Base-by-base conservation (phyloP, 805 yeast species). In the Sugiyamaella smithiae region DNA sequence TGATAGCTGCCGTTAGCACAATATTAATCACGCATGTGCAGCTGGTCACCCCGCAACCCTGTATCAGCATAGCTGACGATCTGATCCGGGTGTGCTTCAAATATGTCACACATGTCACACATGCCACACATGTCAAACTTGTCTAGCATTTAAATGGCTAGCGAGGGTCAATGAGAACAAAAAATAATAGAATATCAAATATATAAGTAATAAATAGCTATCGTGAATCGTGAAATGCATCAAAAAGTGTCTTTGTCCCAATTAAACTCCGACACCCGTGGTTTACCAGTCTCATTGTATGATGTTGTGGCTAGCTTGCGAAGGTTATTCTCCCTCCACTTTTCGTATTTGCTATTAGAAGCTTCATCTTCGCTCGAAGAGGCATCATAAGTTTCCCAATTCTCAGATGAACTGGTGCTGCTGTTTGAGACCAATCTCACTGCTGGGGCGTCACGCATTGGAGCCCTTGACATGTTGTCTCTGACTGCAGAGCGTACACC, bases 211-310 rank as follows among this genome's bases (percentile, higher is more conserved):
- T 14, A 29, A n/a, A 26, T n/a, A 16, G 22, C 14, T 45, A 17
- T 45, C 22, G 48, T 28, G 19, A 33, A 42, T n/a, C 14, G 14
- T 23, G 14, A 26, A 17, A n/a, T 12, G 23, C 8, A 28, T 45
- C 43, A 59, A 24, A 59, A 59, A 3, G 57, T 57, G 28, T 59
- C 60, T 46, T 59, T 59, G 12, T 59, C 60, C 62, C 63, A 58
- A 44, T 58, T 53, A 45, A 59, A 59, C 7, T 50, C 61, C 6
- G 62, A 58, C n/a, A 52, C 53, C 14, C 38, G 25, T 8, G 43
- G 31, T 26, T 38, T 24, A 12, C 38, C 19, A 28, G 20, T 17
- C 29, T 31, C 46, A n/a, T 25, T 24, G n/a, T 17, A n/a, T 24
- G 24, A 29, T 17, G 47, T 6, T 19, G 41, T 19, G 14, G 51